phyloP scores from a whole-genome alignment of 176 grass and related monocot species.

The Melocanna baccifera region DNA sequence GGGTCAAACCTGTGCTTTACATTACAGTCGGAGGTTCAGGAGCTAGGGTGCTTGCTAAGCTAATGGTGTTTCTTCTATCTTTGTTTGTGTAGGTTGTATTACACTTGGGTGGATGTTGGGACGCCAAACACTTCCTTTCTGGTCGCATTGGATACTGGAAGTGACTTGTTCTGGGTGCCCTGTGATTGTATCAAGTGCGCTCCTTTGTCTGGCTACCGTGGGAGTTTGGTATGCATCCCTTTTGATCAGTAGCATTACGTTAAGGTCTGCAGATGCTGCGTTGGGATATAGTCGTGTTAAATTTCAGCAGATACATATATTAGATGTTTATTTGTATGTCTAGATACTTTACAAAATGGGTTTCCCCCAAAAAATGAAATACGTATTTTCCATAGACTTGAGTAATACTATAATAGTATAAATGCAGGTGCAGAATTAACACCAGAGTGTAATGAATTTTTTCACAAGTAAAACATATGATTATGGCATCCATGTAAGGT shows the following conservation, averaged over 20 bases:
- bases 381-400: no score
- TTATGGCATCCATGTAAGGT: neutral
- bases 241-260: conserved; percentile 10
- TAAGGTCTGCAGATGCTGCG: neutral
- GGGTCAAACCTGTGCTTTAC: neutral
- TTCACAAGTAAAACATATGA: neutral
- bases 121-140: conserved; percentile 79
- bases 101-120: conserved; percentile 96
- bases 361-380: neutral
- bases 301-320: neutral
- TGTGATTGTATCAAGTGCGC: conserved; percentile 91
- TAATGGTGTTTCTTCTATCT: conserved; percentile 4
- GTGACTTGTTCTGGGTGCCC: conserved; percentile 94
- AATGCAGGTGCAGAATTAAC: neutral
- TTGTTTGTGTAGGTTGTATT: conserved; percentile 63
- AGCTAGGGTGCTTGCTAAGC: neutral
- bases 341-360: neutral
- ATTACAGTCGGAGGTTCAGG: neutral
- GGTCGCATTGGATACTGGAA: conserved; percentile 94
- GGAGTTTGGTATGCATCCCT: conserved; percentile 62
- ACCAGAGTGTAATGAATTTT: neutral
- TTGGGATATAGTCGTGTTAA: neutral
- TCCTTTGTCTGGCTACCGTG: conserved; percentile 78
- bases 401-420: neutral
- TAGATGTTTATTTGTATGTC: neutral